Percentiles rank a stretch among this genome's conserved stretches.
These are phyloP conservation scores for Xerocomellus amylosporus DNA, from an alignment of 768 basidiomycete species.

Conservation along the genomic window DNA sequence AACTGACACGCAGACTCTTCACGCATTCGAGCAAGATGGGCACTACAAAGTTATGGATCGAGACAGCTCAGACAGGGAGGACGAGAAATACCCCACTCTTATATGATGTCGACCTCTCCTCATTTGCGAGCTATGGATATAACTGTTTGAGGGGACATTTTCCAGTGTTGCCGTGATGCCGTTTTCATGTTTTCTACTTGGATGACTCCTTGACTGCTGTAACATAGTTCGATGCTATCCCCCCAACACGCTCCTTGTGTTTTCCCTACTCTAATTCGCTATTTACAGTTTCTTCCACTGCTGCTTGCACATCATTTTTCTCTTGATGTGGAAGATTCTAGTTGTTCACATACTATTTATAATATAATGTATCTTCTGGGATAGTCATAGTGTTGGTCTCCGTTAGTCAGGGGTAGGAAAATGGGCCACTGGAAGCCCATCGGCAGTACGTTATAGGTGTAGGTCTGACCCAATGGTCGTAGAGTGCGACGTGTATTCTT, in stretches of 20 bases:
- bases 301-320: background rate
- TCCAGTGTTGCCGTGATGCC: background rate
- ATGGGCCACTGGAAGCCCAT: too few relatives aligned
- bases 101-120: slow-evolving; percentile 4
- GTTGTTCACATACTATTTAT: background rate
- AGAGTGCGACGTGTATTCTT: too few relatives aligned
- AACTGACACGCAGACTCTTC: slow-evolving; percentile 1
- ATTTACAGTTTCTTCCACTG: background rate
- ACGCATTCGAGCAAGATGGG: slow-evolving; percentile 12
- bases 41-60: slow-evolving; percentile 13
- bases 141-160: slow-evolving; percentile 2
- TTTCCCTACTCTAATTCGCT: background rate
- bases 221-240: slow-evolving; percentile 5
- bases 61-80: slow-evolving; percentile 17
- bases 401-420: too few relatives aligned
- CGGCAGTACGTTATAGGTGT: too few relatives aligned
- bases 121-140: slow-evolving; percentile 2
- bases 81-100: slow-evolving; percentile 13
- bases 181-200: background rate
- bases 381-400: too few relatives aligned
- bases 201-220: slow-evolving; percentile 3
- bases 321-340: background rate
- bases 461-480: too few relatives aligned
- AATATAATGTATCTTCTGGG: background rate
- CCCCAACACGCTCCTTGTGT: background rate